Evolutionary conservation across 352 stramenopile genomes (phyloP), one percentile per base, ranked within the genome.

Genomic region (Pythium pyrilobum): DNA sequence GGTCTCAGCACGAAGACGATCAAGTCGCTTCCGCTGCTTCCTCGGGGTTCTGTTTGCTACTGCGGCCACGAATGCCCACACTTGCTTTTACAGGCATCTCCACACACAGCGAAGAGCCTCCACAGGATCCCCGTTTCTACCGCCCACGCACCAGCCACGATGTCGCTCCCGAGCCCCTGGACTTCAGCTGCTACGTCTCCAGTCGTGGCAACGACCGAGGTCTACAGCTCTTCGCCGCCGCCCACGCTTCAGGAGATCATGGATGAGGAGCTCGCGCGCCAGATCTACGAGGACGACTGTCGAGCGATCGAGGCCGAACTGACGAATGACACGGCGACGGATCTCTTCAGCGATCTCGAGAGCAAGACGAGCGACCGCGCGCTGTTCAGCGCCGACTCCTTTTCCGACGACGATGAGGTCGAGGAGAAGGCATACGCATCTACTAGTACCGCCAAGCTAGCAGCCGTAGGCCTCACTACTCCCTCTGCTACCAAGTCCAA

Each of bases 261-360:
- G 67, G 77, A 88, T 59, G 77, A 88, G 52, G 77, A 68, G n/a
- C 42, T 86, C 16, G 77, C 77, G 20, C 62, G 71, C 21, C 73
- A 78, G 56, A 64, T 88, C 5, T 83, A 85, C 54, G 77, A 88
- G 41, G 60, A 82, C 28, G 77, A 88, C 43, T 72, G 76, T 23
- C 67, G 54, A 11, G 52, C 66, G 2, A 47, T 86, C 11, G 66
- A 54, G 12, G 56, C 60, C 2, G 42, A 85, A 5, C 60, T 78
- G 37, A 59, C 48, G 0, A 61, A 82, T 41, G 59, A 76, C 9
- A 23, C 77, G 37, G 52, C 69, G 8, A 15, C 15, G 4, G 20
- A 32, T 3, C 11, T 69, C 69, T 52, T 71, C 59, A 47, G 44
- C 44, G 41, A 63, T 33, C 34, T 71, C 15, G 67, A 69, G 18